Percentiles rank a stretch among this genome's conserved stretches.
These are phyloP conservation scores for Magnolia changhungtana DNA, from an alignment of 164 flowering plant genomes.

Conservation along the genomic window DNA sequence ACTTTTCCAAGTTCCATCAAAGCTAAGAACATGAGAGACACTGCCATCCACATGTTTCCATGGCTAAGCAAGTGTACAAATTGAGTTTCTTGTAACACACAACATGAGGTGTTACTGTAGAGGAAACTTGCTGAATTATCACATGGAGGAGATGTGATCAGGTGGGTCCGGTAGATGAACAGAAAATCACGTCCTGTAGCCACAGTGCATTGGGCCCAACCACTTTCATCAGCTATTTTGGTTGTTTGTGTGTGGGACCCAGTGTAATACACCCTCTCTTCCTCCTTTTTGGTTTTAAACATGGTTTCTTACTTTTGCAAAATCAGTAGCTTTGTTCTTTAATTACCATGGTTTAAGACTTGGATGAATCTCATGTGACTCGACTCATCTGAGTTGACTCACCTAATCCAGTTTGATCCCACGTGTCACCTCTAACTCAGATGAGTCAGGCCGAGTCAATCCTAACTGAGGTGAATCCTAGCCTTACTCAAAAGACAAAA, in stretches of 20 bases:
- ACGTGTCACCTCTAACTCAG: too few species aligned
- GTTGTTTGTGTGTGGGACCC: not conserved
- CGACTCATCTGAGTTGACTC: too few species aligned
- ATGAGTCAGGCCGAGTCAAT: too few species aligned
- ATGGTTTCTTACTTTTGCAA: not conserved
- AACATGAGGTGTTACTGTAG: not conserved
- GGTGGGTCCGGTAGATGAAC: not conserved
- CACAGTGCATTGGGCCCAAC: not conserved
- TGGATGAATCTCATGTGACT: too few species aligned
- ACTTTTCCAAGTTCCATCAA: slow-evolving; percentile 7
- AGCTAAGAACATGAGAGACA: slow-evolving; percentile 4
- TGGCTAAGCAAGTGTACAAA: not conserved
- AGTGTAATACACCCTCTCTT: not conserved
- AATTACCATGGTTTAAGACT: too few species aligned
- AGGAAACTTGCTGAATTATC: not conserved
- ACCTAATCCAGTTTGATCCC: too few species aligned
- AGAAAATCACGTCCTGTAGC: not conserved
- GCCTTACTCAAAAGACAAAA: too few species aligned
- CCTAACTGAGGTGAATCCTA: too few species aligned
- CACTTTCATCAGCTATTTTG: not conserved
- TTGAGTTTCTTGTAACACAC: not conserved
- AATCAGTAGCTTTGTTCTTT: too few species aligned
- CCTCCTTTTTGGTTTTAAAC: not conserved
- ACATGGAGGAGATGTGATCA: not conserved
- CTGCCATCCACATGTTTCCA: not conserved